Percentiles rank a stretch among this genome's conserved stretches.
Evolutionary conservation across 1,284 basidiomycete genomes (phyloP).

Genomic region (Cystobasidiaceae sp.): DNA sequence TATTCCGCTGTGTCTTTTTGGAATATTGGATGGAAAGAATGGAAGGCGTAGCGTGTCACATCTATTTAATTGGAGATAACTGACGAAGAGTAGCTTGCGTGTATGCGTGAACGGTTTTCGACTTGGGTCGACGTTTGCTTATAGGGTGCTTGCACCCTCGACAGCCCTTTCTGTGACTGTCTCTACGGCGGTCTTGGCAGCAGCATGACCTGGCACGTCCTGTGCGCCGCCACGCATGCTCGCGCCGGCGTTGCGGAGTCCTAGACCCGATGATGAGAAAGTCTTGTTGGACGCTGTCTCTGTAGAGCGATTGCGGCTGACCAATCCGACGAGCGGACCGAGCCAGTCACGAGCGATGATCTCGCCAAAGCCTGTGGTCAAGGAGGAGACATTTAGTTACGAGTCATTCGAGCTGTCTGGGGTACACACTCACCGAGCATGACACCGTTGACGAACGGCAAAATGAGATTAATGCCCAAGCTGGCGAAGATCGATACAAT

Average conservation of each 20-base stretch:
- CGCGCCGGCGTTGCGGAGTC: slow-evolving; percentile 34
- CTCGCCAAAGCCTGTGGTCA: slow-evolving; percentile 73
- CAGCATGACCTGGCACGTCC: slow-evolving; percentile 36
- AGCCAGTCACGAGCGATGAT: slow-evolving; percentile 88
- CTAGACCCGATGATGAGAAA: slow-evolving; percentile 35
- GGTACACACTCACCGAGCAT: slow-evolving; percentile 62
- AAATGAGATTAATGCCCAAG: slow-evolving; percentile 80
- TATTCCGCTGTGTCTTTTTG: too few relatives aligned
- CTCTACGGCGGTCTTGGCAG: slow-evolving; percentile 37
- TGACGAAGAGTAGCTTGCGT: too few relatives aligned
- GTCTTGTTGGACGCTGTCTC: neutral
- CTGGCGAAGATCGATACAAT: slow-evolving; percentile 70
- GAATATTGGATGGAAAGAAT: too few relatives aligned
- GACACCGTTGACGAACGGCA: slow-evolving; percentile 95
- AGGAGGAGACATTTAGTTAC: neutral
- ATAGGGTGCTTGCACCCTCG: neutral
- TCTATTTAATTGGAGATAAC: too few relatives aligned
- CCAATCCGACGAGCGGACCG: slow-evolving; percentile 55
- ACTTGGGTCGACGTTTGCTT: neutral
- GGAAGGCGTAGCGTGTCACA: too few relatives aligned
- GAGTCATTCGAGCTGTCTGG: neutral
- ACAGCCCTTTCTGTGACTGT: slow-evolving; percentile 31
- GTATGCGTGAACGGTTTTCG: too few relatives aligned
- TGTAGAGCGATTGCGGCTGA: neutral
- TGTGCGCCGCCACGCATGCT: slow-evolving; percentile 26